Evolutionary conservation across 345 rosid genomes (phyloP), one percentile per base, ranked within the genome.

Genomic region (Salix udensis): DNA sequence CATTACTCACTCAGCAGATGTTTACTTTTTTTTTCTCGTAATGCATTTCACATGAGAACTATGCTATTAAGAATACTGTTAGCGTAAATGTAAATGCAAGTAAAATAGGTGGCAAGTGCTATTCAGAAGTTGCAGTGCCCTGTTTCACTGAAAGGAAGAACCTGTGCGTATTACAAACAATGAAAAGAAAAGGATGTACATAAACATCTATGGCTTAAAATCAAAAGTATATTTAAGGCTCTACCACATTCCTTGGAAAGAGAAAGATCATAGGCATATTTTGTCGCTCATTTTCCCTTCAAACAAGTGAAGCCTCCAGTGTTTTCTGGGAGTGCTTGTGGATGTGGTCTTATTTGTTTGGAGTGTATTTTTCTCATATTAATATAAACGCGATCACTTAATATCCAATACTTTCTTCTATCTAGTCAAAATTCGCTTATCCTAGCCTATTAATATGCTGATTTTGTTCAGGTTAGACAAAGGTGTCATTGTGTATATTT

Each of bases 401-500:
- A n/a, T 26, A 7, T 30, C 36, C 52, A 2, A 42, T 42, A 42
- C 13, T 39, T 70, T 69, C 70, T 69, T 52, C 68, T 71, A n/a
- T 69, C 40, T 26, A 6, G 9, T 37, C 15, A 8, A 65, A 37
- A 64, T 6, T 61, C 26, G 50, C 36, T 4, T 14, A 40, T 30
- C 4, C n/a, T 68, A 34, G 28, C 61, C 70, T n/a, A 46, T 3
- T 67, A 64, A 72, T 69, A 16, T 36, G 48, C 69, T 75, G 60
- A 18, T 80, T 14, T 37, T 55, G 36, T 78, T 76, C 92, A 96
- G 99, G 99, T 85, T 96, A 82, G 92, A 96, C 84, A 91, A 96
- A 86, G 96, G 98, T 68, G 96, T 95, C 74, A 91, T 96, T 70
- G 99, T 93, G 67, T 96, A 93, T 80, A 91, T 96, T 68, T 91